These are phyloP conservation scores for Ananas comosus DNA, from an alignment of 176 grass and related monocot species.

Conservation along the genomic window DNA sequence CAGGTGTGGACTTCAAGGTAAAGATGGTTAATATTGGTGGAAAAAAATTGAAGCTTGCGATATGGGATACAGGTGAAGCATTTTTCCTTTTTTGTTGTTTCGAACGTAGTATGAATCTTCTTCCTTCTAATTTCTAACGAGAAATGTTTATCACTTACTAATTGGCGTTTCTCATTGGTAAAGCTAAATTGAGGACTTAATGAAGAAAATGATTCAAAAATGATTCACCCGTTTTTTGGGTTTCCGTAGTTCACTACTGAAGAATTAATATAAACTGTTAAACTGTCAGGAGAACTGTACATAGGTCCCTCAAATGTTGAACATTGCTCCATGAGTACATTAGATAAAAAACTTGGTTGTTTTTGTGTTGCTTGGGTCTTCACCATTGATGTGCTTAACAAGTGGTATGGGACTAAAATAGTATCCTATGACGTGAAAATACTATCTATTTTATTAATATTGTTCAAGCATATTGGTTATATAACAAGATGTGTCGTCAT, in stretches of 20 bases:
- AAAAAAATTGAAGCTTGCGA: conserved; percentile 92
- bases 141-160: background rate
- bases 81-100: background rate
- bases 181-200: no score
- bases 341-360: no score
- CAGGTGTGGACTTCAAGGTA: conserved; percentile 98
- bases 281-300: no score
- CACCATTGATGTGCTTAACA: no score
- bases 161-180: background rate
- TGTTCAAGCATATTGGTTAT: background rate
- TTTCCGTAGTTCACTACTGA: no score
- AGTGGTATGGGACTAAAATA: background rate
- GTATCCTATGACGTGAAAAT: background rate
- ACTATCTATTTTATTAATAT: background rate
- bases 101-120: background rate
- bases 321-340: no score
- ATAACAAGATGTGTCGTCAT: conserved; percentile 3
- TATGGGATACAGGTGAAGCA: conserved; percentile 88
- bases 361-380: no score
- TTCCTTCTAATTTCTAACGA: background rate
- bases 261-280: no score
- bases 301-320: no score
- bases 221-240: no score
- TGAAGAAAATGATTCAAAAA: no score
- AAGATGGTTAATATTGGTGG: conserved; percentile 88